Evolutionary conservation across 1,284 basidiomycete species (phyloP).

Genomic region (Cystobasidiaceae sp.): DNA sequence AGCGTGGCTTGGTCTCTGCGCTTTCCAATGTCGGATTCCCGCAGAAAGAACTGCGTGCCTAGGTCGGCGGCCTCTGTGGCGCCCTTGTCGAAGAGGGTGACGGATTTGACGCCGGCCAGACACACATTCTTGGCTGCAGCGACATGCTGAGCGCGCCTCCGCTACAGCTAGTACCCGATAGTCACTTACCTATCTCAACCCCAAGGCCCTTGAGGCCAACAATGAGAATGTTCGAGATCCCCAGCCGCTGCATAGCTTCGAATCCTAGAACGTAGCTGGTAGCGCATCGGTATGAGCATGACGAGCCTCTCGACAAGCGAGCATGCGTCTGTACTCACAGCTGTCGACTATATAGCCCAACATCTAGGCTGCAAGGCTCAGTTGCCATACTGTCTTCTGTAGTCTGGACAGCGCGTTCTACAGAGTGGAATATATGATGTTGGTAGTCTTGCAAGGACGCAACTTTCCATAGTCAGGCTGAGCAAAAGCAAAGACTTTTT

Average conservation of each 20-base stretch:
- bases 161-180: no score
- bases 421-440: no score
- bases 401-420: no score
- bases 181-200: conserved; percentile 86
- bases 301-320: no score
- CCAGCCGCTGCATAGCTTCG: conserved; percentile 97
- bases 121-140: conserved; percentile 97
- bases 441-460: no score
- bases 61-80: conserved; percentile 81
- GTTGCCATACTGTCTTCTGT: no score
- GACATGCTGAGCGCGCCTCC: no score
- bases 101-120: conserved; percentile 95
- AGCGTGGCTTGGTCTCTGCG: conserved; percentile 78
- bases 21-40: conserved; percentile 79
- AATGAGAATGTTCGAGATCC: conserved; percentile 88
- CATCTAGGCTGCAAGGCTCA: conserved; percentile 42
- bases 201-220: conserved; percentile 90
- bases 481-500: no score
- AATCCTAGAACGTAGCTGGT: conserved; percentile 89
- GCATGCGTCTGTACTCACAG: conserved; percentile 59
- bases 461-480: no score
- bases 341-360: conserved; percentile 82
- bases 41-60: conserved; percentile 93
- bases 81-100: conserved; percentile 91
- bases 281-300: no score